phyloP scores from a whole-genome alignment of 2,329 filamentous ascomycete species.

The Diaporthe sp. region DNA sequence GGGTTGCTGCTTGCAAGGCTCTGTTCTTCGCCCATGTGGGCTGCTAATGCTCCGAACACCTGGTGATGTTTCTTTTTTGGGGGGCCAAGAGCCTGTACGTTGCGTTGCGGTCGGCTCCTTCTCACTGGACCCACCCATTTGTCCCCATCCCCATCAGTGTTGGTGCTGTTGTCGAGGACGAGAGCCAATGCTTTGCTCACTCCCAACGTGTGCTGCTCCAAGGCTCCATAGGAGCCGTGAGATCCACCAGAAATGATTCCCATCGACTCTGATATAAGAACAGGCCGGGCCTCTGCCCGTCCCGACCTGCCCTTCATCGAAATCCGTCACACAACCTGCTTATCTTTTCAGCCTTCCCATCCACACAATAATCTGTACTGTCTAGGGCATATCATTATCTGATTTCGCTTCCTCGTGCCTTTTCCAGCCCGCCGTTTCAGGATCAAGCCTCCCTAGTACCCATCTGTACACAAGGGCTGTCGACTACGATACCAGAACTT shows the following conservation, averaged over 20 bases:
- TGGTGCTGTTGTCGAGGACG: constrained; percentile 15
- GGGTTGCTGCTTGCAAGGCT: constrained; percentile 14
- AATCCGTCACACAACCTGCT: not conserved
- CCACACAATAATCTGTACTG: not conserved
- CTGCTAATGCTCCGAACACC: constrained; percentile 13
- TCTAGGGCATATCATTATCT: not conserved
- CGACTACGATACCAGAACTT: not conserved
- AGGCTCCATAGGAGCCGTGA: not conserved
- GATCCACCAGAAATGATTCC: not conserved
- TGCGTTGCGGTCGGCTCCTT: constrained; percentile 28
- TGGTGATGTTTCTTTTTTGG: constrained; percentile 20
- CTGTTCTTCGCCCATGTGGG: constrained; percentile 28
- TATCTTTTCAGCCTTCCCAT: not conserved
- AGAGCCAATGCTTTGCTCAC: constrained; percentile 15
- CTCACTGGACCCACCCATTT: constrained; percentile 4
- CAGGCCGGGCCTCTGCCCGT: not conserved
- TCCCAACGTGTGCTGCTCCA: not conserved
- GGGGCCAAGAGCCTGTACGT: constrained; percentile 14
- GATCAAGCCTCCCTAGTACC: not conserved
- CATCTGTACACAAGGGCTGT: not conserved
- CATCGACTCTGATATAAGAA: constrained; percentile 31
- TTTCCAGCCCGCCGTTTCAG: not conserved
- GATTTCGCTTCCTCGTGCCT: not conserved
- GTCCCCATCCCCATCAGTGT: constrained; percentile 7
- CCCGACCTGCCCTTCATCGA: not conserved